Base-by-base conservation (phyloP, 2,329 filamentous ascomycete genomes). In the Ophiostoma sp. region DNA sequence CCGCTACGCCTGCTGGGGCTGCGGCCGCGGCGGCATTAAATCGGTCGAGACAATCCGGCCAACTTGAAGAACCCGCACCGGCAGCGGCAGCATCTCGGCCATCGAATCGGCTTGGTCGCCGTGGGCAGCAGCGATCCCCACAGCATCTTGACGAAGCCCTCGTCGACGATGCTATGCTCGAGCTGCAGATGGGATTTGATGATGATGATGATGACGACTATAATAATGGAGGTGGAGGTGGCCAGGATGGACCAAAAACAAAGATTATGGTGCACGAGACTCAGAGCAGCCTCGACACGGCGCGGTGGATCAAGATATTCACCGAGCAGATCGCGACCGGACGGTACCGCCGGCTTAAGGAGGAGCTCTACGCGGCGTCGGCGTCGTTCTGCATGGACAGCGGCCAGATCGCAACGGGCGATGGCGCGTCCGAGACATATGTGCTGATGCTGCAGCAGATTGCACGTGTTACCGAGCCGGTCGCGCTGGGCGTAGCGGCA, bases 251-350 rank as follows among this genome's bases (percentile, higher is more conserved):
- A 3, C n/a, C 10, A 1, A n/a, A 17, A 15, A 41, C 66, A 54
- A 39, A 27, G 23, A 36, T 86, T 31, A 80, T 92, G 4, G 87
- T 94, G 64, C 90, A 93, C 76, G 90, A 94, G 77, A 91, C 89
- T 0, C 79, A 78, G 17, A 79, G 81, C 2, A 75, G 84, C 0
- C 76, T 85, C 0, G 89, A 93, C 75, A 91, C 90, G 1, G 89
- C 90, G 1, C 85, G 89, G 74, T 92, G 90, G 89, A 87, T 94
- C 39, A 81, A 84, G 39, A 82, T 85, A 44, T 92, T 94, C 75
- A 94, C 92, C 0, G 89, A 93, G 75, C 89, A 94, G 76, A 88
- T 94, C 67, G 90, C 90, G 8, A 91, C 89, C 1, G 87, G 90
- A 31, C 91, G 90, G 0, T 94, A 94, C 78, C 86, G 87, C 73